Conservation (phyloP, 371 early-diverging fungal genomes). For the Umbelopsis sp. region DNA sequence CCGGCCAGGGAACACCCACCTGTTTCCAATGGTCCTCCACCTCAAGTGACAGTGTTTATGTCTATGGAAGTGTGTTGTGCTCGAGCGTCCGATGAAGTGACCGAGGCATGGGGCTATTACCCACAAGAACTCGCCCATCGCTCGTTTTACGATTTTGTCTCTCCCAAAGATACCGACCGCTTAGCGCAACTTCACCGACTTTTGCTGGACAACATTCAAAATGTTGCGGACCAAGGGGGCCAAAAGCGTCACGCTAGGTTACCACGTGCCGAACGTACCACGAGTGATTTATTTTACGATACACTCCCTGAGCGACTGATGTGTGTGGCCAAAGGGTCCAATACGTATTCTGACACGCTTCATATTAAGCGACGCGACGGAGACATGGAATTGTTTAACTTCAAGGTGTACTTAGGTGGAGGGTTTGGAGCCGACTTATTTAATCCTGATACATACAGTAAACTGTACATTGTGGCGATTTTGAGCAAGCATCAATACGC, state of each 20-base stretch:
- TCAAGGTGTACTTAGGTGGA: slow-evolving; percentile 60
- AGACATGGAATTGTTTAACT: slow-evolving; percentile 48
- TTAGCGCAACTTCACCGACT: slow-evolving; percentile 43
- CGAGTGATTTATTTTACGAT: slow-evolving; percentile 42
- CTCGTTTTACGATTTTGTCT: slow-evolving; percentile 59
- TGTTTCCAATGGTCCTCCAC: background rate
- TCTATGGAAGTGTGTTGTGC: slow-evolving; percentile 63
- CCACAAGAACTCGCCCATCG: slow-evolving; percentile 63
- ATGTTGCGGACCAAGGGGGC: slow-evolving; percentile 30
- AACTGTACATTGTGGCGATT: slow-evolving; percentile 44
- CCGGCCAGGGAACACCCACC: background rate
- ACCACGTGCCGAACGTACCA: slow-evolving; percentile 50
- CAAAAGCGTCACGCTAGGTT: slow-evolving; percentile 26
- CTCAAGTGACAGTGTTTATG: slow-evolving; percentile 40
- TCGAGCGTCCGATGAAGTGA: slow-evolving; percentile 58
- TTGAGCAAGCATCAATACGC: slow-evolving; percentile 29
- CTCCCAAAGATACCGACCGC: slow-evolving; percentile 45
- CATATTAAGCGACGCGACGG: slow-evolving; percentile 56
- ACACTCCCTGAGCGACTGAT: slow-evolving; percentile 38
- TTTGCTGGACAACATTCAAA: slow-evolving; percentile 53
- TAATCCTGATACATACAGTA: slow-evolving; percentile 28
- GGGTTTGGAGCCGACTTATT: slow-evolving; percentile 61
- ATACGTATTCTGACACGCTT: slow-evolving; percentile 53
- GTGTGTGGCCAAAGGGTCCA: slow-evolving; percentile 40
- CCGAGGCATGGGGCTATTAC: slow-evolving; percentile 58